Conservation (phyloP, 495 filamentous ascomycete species). For the Penicillium lagena region DNA sequence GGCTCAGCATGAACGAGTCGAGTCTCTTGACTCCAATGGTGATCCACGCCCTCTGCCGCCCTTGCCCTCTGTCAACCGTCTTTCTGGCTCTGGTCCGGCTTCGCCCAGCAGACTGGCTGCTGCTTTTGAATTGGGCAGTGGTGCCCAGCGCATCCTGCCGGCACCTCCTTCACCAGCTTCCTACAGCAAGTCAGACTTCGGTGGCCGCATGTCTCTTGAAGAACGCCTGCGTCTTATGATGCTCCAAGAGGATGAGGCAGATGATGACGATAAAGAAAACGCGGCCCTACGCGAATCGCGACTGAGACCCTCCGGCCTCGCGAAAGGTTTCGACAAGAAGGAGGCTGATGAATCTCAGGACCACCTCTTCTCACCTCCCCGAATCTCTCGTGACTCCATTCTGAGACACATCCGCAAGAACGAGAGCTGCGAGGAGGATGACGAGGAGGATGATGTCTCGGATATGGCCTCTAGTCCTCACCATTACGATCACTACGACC, state of each 20-base stretch:
- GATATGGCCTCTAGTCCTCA: constrained; percentile 49
- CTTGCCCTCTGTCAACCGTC: constrained; percentile 48
- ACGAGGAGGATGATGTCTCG: constrained; percentile 53
- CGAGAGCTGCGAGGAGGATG: constrained; percentile 47
- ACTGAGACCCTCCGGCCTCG: background rate
- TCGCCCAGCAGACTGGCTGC: constrained; percentile 49
- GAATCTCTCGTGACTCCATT: constrained; percentile 90
- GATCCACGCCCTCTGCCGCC: constrained; percentile 74
- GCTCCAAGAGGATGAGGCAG: constrained; percentile 56
- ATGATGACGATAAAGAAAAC: constrained; percentile 17
- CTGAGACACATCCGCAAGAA: constrained; percentile 78
- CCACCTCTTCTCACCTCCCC: constrained; percentile 47
- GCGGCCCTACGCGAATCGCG: background rate
- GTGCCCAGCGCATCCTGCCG: constrained; percentile 56
- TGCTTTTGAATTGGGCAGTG: constrained; percentile 56
- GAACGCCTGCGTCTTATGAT: constrained; percentile 80
- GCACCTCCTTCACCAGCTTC: constrained; percentile 57
- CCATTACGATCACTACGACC: constrained; percentile 58
- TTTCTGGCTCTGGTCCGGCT: constrained; percentile 28
- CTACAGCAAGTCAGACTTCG: constrained; percentile 62
- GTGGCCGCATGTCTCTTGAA: constrained; percentile 69
- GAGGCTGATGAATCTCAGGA: constrained; percentile 1
- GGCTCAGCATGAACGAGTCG: constrained; percentile 43
- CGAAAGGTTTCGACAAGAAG: background rate
- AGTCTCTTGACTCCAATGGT: constrained; percentile 64